These are phyloP conservation scores for Leishmania mexicana DNA, from an alignment of 208 protist species.

Conservation along the genomic window DNA sequence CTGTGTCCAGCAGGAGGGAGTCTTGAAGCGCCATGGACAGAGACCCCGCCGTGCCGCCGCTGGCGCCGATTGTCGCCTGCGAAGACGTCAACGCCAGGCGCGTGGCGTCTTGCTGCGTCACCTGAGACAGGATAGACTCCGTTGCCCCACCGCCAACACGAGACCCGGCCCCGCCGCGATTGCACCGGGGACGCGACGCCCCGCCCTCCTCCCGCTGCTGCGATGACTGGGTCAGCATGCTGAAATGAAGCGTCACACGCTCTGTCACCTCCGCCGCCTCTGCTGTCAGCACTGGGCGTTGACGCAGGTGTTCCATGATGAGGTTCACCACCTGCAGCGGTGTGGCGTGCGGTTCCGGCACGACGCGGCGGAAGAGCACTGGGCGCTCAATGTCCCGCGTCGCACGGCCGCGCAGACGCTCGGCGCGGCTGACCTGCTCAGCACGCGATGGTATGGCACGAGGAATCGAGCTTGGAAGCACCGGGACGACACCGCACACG, in stretches of 20 bases:
- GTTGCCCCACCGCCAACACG: neutral
- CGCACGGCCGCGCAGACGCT: neutral
- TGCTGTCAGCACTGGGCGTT: slow-evolving; percentile 17
- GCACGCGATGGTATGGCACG: neutral
- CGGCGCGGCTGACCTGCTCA: neutral
- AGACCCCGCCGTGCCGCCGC: slow-evolving; percentile 7
- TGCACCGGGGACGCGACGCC: neutral
- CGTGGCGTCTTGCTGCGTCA: slow-evolving; percentile 4
- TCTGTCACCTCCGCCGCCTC: slow-evolving; percentile 40
- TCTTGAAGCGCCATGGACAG: slow-evolving; percentile 42
- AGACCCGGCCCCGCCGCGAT: neutral
- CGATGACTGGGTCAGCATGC: slow-evolving; percentile 31
- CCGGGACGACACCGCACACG: neutral
- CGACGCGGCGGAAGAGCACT: slow-evolving; percentile 34
- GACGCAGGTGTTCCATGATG: slow-evolving; percentile 48
- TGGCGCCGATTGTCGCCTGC: slow-evolving; percentile 20
- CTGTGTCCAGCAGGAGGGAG: slow-evolving; percentile 51
- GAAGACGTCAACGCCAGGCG: slow-evolving; percentile 10
- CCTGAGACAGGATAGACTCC: slow-evolving; percentile 28
- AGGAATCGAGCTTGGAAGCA: neutral
- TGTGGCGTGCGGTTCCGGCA: slow-evolving; percentile 58
- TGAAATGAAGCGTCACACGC: slow-evolving; percentile 30
- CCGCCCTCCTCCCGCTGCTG: neutral
- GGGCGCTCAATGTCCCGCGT: slow-evolving; percentile 13
- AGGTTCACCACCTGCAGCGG: slow-evolving; percentile 61